Base-by-base conservation (phyloP, 768 basidiomycete genomes). In the Botryobasidium botryosum region DNA sequence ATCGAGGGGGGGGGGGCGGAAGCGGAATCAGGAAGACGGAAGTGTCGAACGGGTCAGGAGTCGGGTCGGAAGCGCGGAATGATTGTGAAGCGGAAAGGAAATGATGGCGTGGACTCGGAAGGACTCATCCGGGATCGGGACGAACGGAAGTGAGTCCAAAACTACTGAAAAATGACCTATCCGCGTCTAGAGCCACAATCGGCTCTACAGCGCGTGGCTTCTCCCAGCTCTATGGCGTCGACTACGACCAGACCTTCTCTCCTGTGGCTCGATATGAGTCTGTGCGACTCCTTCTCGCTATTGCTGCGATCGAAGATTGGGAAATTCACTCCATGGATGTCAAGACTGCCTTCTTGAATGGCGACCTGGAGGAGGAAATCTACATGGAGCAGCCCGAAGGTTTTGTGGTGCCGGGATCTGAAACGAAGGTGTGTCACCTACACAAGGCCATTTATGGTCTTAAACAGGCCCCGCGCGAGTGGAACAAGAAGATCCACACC, bases 251-350 rank as follows among this genome's bases (percentile, higher is more conserved):
- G n/a, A 58, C 57, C 0, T 57, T 54, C 10, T 50, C 60, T 2
- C 59, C 62, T 0, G 56, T 55, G 2, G 59, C 55, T 31, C 50
- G 12, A 46, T 46, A 53, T 20, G 48, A 52, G 1, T 50, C 54
- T 1, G 31, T 61, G 10, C 55, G 59, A 13, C 36, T 55, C 0
- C 26, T 63, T 8, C 53, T 71, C 3, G 60, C 65, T 2, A 35
- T 68, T 15, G 64, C 67, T 0, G 64, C 66, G 0, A 5, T 44
- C 0, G 36, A 61, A 5, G 49, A 59, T 21, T 62, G 62, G 48
- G 54, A 68, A 4, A 36, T 71, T 4, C 51, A 65, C 17, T 59
- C 61, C 36, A 53, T 70, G 6, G 65, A 74, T 50, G 59, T 72
- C 15, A 65, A 64, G 25, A 56, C 55, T 0, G 65, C 65, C 0